Conservation (phyloP, 2,329 filamentous ascomycete species). For the Paramyrothecium roridum region DNA sequence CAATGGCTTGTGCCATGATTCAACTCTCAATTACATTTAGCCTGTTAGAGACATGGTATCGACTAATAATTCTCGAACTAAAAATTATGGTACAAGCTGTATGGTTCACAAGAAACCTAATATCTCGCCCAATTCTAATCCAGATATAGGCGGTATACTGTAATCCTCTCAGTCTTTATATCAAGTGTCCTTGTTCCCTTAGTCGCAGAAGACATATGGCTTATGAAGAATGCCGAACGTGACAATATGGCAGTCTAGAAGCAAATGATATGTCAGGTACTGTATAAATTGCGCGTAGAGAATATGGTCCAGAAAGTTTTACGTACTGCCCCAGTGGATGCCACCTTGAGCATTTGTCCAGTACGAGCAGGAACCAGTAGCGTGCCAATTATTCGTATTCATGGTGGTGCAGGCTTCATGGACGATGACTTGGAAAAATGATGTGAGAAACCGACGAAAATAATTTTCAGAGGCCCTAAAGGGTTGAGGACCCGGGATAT, state of each 20-base stretch:
- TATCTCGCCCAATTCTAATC: too few species aligned
- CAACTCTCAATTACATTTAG: too few species aligned
- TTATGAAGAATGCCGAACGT: not conserved
- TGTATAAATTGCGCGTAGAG: not conserved
- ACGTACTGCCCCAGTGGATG: not conserved
- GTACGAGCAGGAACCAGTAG: not conserved
- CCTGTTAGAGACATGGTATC: too few species aligned
- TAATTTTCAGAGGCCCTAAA: not conserved
- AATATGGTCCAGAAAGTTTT: not conserved
- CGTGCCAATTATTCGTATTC: not conserved
- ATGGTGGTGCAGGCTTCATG: not conserved
- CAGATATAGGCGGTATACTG: too few species aligned
- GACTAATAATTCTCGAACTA: too few species aligned
- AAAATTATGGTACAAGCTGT: too few species aligned
- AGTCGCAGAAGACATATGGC: not conserved
- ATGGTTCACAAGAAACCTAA: too few species aligned
- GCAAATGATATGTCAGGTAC: not conserved
- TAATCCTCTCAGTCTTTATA: too few species aligned
- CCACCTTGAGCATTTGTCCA: not conserved
- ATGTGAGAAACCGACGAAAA: not conserved
- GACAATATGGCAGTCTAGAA: not conserved
- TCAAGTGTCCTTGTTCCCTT: not conserved
- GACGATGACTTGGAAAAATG: not conserved
- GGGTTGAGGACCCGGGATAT: not conserved
- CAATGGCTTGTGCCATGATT: too few species aligned